Conservation (phyloP, 2,329 filamentous ascomycete genomes). For the Colletotrichum lindemuthianum region DNA sequence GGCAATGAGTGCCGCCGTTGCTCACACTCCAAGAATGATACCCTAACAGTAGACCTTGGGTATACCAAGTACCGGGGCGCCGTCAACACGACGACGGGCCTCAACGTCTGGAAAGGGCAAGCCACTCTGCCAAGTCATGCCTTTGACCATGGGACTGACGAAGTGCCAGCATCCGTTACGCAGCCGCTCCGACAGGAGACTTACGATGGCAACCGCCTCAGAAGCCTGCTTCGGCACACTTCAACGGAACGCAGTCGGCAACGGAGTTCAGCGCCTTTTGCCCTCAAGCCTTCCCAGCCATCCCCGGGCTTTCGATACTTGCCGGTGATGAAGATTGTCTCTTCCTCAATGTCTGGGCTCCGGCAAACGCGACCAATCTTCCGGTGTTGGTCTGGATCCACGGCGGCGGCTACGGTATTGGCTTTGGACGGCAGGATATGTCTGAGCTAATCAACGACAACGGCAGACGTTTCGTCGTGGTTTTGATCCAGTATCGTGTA, state of each 20-base stretch:
- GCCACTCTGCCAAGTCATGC: background rate
- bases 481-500: conserved; percentile 51
- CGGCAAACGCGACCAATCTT: conserved; percentile 50
- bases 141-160: background rate
- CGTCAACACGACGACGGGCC: conserved; percentile 45
- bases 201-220: conserved; percentile 56
- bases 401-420: conserved; percentile 52
- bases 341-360: conserved; percentile 56
- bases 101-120: conserved; percentile 59
- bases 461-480: conserved; percentile 49
- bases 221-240: conserved; percentile 38
- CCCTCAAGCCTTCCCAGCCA: conserved; percentile 44
- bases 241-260: conserved; percentile 43
- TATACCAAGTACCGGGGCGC: conserved; percentile 57
- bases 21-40: too few species aligned
- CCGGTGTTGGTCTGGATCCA: conserved; percentile 59
- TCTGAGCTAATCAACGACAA: conserved; percentile 40
- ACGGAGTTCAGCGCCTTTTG: conserved; percentile 45
- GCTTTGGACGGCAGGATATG: conserved; percentile 37
- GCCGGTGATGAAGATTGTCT: conserved; percentile 55
- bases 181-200: conserved; percentile 52
- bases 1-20: background rate
- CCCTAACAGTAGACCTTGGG: conserved; percentile 50
- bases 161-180: conserved; percentile 53
- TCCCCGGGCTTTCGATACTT: conserved; percentile 38